Conservation (phyloP, 345 rosid species). For the Gossypium rotundifolium region DNA sequence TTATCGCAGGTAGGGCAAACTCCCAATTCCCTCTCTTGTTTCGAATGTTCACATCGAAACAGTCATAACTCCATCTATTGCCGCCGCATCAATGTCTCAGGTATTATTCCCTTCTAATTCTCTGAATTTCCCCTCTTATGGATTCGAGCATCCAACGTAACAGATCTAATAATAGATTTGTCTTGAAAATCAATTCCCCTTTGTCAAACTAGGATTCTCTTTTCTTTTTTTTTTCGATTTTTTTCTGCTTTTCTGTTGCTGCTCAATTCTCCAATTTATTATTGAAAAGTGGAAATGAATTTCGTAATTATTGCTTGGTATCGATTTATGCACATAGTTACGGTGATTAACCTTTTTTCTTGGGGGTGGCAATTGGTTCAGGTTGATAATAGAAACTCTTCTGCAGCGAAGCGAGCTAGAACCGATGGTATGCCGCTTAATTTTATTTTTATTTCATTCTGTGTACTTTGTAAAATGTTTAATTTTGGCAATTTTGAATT, state of each 20-base stretch:
- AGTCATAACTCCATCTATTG: neutral
- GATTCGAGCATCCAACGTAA: neutral
- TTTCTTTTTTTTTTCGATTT: neutral
- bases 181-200: neutral
- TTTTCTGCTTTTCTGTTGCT: neutral
- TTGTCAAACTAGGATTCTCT: neutral
- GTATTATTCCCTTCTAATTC: neutral
- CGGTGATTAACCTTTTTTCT: neutral
- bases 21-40: neutral
- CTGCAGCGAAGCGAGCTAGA: constrained; percentile 95
- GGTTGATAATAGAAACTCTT: constrained; percentile 93
- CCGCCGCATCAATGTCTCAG: constrained; percentile 12
- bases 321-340: constrained; percentile 1
- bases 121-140: neutral
- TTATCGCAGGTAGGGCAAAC: neutral
- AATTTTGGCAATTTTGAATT: neutral
- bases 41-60: neutral
- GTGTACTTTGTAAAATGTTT: neutral
- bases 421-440: constrained; percentile 65
- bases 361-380: constrained; percentile 14
- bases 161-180: neutral
- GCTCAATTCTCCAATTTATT: neutral
- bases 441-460: neutral
- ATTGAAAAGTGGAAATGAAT: neutral
- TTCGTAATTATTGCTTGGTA: neutral